phyloP scores from a whole-genome alignment of 2,329 filamentous ascomycete genomes.

The Whalleya microplaca region DNA sequence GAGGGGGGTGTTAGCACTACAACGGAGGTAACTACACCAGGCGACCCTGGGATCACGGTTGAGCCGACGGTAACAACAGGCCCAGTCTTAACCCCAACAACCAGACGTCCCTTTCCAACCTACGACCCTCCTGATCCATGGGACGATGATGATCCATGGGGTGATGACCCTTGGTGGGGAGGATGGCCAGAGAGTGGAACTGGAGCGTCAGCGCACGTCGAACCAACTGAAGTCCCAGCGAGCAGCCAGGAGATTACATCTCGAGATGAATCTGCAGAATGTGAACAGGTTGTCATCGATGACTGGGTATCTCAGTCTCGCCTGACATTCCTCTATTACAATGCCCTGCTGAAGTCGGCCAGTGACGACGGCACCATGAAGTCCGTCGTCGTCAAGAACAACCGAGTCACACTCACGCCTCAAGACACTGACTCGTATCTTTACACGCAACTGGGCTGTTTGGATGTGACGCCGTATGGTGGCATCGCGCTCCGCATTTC shows the following conservation, averaged over 20 bases:
- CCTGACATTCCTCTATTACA: slow-evolving; percentile 64
- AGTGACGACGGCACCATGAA: slow-evolving; percentile 62
- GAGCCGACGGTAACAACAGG: background rate
- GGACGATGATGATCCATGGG: slow-evolving; percentile 15
- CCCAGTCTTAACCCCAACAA: slow-evolving; percentile 9
- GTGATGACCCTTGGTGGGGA: slow-evolving; percentile 16
- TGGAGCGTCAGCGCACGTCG: slow-evolving; percentile 1
- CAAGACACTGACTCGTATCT: slow-evolving; percentile 56
- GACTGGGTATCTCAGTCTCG: slow-evolving; percentile 66
- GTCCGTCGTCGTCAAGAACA: slow-evolving; percentile 55
- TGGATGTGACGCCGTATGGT: slow-evolving; percentile 54
- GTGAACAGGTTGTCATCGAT: slow-evolving; percentile 54
- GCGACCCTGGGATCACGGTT: background rate
- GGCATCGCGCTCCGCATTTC: slow-evolving; percentile 61
- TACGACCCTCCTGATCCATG: slow-evolving; percentile 6
- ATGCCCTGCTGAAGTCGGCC: slow-evolving; percentile 57
- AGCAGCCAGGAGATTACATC: slow-evolving; percentile 9
- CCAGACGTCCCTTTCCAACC: slow-evolving; percentile 10
- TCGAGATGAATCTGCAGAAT: slow-evolving; percentile 31
- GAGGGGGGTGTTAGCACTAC: slow-evolving; percentile 4
- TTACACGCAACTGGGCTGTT: slow-evolving; percentile 60
- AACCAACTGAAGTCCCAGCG: background rate
- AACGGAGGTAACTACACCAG: background rate
- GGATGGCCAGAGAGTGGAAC: slow-evolving; percentile 2
- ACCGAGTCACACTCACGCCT: slow-evolving; percentile 57